These are phyloP conservation scores for Ceratocystis cubensis DNA, from an alignment of 2,329 filamentous ascomycete species.

Conservation along the genomic window DNA sequence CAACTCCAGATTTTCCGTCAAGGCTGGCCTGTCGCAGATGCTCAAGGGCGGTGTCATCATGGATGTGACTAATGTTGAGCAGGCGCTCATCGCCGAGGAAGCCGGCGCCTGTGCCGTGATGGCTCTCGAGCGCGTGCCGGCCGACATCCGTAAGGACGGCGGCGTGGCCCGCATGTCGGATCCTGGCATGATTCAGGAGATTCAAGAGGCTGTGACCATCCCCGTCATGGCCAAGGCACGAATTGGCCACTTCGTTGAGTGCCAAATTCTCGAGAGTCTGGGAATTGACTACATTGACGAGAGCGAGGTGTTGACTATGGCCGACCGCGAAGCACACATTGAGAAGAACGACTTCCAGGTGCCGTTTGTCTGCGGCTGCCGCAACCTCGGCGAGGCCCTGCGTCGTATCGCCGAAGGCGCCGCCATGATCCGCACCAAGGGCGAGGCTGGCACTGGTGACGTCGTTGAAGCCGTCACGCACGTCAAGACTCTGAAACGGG, in stretches of 20 bases:
- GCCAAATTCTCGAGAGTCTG: constrained; percentile 90
- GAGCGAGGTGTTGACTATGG: constrained; percentile 91
- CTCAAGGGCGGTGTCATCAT: constrained; percentile 98
- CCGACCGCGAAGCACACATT: constrained; percentile 82
- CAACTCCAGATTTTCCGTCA: constrained; percentile 62
- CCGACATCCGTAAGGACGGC: constrained; percentile 84
- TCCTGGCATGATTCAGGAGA: constrained; percentile 85
- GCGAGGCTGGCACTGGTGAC: constrained; percentile 92
- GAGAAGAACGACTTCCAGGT: constrained; percentile 72
- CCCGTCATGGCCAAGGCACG: constrained; percentile 98
- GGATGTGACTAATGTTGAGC: constrained; percentile 90
- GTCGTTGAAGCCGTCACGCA: constrained; percentile 93
- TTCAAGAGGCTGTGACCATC: constrained; percentile 88
- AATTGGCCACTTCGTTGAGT: constrained; percentile 96
- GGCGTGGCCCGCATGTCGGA: constrained; percentile 97
- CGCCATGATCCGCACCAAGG: constrained; percentile 98
- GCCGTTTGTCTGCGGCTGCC: constrained; percentile 93
- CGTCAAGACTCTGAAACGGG: constrained; percentile 76
- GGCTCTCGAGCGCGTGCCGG: constrained; percentile 93
- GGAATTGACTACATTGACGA: constrained; percentile 98
- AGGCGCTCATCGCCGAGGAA: constrained; percentile 94
- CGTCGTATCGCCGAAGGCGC: constrained; percentile 84
- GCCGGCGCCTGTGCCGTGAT: constrained; percentile 94
- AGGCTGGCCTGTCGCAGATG: constrained; percentile 93
- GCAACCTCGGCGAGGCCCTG: constrained; percentile 86